phyloP scores from a whole-genome alignment of 2,329 filamentous ascomycete species.

The Hypoxylon sp. region DNA sequence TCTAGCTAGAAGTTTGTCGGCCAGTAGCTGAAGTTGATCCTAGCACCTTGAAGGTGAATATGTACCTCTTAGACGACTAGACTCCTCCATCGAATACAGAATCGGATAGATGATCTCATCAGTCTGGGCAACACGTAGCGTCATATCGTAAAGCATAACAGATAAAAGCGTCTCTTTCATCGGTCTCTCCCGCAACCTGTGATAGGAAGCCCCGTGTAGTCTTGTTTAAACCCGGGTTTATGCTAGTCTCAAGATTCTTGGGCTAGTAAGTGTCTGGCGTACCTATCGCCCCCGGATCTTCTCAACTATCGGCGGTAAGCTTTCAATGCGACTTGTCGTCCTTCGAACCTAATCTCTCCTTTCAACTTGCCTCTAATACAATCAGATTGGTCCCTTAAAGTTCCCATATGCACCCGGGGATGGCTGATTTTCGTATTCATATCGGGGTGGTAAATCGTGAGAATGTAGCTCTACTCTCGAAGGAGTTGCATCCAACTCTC shows the following conservation, averaged over 20 bases:
- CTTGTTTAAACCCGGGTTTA: background rate
- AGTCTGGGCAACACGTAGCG: background rate
- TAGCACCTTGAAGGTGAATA: background rate
- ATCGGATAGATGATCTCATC: background rate
- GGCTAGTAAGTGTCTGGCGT: background rate
- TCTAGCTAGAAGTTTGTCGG: background rate
- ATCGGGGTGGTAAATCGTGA: conserved; percentile 37
- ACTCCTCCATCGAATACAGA: background rate
- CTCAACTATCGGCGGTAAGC: background rate
- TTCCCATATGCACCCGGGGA: conserved; percentile 32
- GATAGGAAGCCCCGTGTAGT: background rate
- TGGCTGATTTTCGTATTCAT: conserved; percentile 14
- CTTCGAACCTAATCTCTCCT: background rate
- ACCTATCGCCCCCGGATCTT: background rate
- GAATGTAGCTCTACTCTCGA: conserved; percentile 31
- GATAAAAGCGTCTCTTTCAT: background rate
- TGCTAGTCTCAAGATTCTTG: background rate
- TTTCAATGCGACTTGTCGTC: background rate
- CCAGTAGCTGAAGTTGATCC: background rate
- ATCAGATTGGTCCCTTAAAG: conserved; percentile 37
- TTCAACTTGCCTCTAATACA: background rate
- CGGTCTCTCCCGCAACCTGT: background rate
- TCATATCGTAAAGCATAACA: background rate
- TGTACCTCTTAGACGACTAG: background rate
- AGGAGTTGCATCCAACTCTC: conserved; percentile 33